A percentile compares a stretch with the other conserved stretches of the same genome.
Conservation (phyloP, 164 flowering plant genomes). For the Tetracentron sinense region DNA sequence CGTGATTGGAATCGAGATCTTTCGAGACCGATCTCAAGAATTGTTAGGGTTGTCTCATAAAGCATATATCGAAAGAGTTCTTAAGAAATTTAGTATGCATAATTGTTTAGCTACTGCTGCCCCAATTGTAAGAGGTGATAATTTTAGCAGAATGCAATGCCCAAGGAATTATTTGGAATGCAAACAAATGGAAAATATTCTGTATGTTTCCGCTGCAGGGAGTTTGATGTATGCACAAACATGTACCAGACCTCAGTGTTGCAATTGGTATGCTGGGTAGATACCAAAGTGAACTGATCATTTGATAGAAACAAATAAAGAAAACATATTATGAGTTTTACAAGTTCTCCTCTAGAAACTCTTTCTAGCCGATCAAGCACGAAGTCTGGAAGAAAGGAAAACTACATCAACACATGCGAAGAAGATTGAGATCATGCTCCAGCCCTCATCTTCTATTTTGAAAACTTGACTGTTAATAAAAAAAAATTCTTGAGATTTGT, state of each 20-base stretch:
- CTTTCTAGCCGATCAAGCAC: no score
- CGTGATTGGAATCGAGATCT: background rate
- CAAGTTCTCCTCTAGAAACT: no score
- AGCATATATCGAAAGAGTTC: background rate
- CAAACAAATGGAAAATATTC: background rate
- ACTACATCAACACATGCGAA: no score
- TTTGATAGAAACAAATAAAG: no score
- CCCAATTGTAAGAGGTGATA: background rate
- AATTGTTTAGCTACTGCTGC: background rate
- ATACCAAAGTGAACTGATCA: slow-evolving; percentile 7
- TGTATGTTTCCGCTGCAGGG: slow-evolving; percentile 1
- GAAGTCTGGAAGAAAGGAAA: no score
- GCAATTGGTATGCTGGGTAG: background rate
- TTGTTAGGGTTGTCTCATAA: background rate
- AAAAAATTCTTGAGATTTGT: no score
- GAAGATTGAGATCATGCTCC: no score
- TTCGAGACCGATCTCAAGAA: background rate
- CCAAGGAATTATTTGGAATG: background rate
- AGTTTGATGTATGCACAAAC: background rate
- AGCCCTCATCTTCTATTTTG: no score
- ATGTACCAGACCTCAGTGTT: background rate
- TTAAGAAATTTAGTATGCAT: background rate
- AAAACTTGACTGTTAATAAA: no score
- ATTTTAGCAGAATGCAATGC: background rate
- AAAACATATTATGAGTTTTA: no score